A percentile compares a stretch with the other conserved stretches of the same genome.
phyloP scores from a whole-genome alignment of 208 protist genomes.

The Crithidia brevicula region DNA sequence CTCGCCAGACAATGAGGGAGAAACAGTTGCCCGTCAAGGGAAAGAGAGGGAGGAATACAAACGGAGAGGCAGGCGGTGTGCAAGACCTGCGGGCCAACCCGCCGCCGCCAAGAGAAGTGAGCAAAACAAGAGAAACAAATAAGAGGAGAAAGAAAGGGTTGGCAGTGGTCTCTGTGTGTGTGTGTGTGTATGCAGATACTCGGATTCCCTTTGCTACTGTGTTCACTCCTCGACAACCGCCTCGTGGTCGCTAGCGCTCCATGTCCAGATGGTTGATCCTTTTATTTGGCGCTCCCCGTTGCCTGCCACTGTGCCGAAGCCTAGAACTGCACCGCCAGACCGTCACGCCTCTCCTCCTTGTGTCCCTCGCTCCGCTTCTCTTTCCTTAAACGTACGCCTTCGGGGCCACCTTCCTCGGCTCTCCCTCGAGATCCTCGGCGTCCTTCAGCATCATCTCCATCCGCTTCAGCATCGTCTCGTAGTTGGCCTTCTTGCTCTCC shows the following conservation, averaged over 20 bases:
- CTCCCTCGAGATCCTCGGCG: constrained; percentile 51
- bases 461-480: constrained; percentile 46
- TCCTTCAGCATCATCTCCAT: constrained; percentile 87
- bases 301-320: too few relatives aligned
- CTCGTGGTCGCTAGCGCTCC: too few relatives aligned
- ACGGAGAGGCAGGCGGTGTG: too few relatives aligned
- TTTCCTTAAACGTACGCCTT: constrained; percentile 49
- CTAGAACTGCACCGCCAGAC: too few relatives aligned
- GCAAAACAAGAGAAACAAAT: not conserved
- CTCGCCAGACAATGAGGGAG: too few relatives aligned
- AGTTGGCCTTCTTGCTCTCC: constrained; percentile 46
- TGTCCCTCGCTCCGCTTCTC: not conserved
- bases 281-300: not conserved
- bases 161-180: too few relatives aligned
- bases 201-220: too few relatives aligned
- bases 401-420: constrained; percentile 47
- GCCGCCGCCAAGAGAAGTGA: not conserved
- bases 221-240: too few relatives aligned
- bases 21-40: not conserved
- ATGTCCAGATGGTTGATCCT: too few relatives aligned
- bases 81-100: too few relatives aligned
- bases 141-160: not conserved
- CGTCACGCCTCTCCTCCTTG: not conserved
- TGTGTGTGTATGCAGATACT: too few relatives aligned
- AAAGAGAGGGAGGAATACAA: not conserved